Evolutionary conservation across 2,329 filamentous ascomycete species (phyloP).

Genomic region (Paraphaeosphaeria sporulosa): DNA sequence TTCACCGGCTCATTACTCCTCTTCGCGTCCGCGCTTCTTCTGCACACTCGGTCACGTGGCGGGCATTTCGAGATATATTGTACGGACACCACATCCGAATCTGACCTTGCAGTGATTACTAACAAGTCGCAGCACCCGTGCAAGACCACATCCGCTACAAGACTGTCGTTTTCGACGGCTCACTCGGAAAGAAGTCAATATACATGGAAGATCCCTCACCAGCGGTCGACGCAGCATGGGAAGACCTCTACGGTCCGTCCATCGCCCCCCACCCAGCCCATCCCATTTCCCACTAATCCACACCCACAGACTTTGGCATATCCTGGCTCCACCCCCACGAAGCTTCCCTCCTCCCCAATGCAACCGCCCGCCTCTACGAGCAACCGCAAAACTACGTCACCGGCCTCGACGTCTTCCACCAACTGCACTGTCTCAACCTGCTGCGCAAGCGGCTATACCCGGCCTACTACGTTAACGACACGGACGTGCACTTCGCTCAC

Average conservation of each 20-base stretch:
- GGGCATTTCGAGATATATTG: not conserved
- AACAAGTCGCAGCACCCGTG: not conserved
- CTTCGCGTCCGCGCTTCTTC: not conserved
- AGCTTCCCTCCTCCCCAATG: conserved; percentile 9
- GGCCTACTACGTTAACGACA: conserved; percentile 6
- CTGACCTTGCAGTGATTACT: not conserved
- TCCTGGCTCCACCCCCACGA: conserved; percentile 4
- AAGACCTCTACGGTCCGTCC: conserved; percentile 5
- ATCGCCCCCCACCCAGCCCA: not conserved
- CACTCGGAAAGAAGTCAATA: not conserved
- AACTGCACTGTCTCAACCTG: conserved; percentile 4
- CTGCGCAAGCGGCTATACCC: conserved; percentile 1
- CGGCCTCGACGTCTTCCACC: conserved; percentile 8
- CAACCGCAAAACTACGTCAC: conserved; percentile 3
- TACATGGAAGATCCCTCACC: conserved; percentile 11
- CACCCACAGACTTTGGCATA: conserved; percentile 4
- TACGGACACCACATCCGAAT: not conserved
- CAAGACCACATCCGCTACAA: conserved; percentile 7
- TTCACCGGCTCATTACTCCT: conserved; percentile 4
- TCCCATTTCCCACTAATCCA: not conserved
- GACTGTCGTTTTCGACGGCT: conserved; percentile 5
- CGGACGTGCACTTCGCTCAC: not conserved
- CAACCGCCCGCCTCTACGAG: not conserved
- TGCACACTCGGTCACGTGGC: conserved; percentile 1
- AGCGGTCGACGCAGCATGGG: not conserved